Percentiles rank a stretch among this genome's conserved stretches.
Evolutionary conservation across 2,329 filamentous ascomycete genomes (phyloP).

Genomic region (Ascochyta lentis): DNA sequence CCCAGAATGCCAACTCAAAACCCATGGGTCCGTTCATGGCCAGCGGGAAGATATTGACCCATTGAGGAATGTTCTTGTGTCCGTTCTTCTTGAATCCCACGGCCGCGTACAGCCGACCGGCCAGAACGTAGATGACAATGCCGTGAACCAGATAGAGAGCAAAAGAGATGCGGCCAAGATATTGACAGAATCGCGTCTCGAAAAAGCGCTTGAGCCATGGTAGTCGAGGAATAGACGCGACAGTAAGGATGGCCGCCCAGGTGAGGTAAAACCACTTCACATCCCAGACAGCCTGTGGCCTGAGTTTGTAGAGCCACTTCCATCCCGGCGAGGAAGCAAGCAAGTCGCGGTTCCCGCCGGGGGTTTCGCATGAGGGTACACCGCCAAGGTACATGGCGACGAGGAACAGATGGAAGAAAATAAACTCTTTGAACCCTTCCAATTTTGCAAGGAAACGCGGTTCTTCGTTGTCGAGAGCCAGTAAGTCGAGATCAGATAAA

Average conservation of each 20-base stretch:
- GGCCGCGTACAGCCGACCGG: slow-evolving; percentile 67
- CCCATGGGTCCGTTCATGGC: slow-evolving; percentile 65
- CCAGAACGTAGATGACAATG: slow-evolving; percentile 52
- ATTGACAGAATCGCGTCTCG: slow-evolving; percentile 58
- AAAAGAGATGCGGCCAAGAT: slow-evolving; percentile 64
- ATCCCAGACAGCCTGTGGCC: slow-evolving; percentile 70
- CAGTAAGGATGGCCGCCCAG: slow-evolving; percentile 64
- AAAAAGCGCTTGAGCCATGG: slow-evolving; percentile 57
- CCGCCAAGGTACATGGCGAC: slow-evolving; percentile 65
- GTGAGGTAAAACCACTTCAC: slow-evolving; percentile 74
- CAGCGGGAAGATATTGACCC: slow-evolving; percentile 64
- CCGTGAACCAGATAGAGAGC: slow-evolving; percentile 67
- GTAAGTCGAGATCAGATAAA: slow-evolving; percentile 47
- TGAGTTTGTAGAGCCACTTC: slow-evolving; percentile 66
- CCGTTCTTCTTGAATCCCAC: slow-evolving; percentile 61
- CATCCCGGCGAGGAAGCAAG: slow-evolving; percentile 65
- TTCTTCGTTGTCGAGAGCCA: slow-evolving; percentile 35
- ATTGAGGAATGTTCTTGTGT: slow-evolving; percentile 61
- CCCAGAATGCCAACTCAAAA: slow-evolving; percentile 61
- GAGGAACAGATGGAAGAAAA: slow-evolving; percentile 53
- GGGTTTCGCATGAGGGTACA: slow-evolving; percentile 59
- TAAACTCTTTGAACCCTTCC: slow-evolving; percentile 58
- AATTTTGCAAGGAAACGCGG: slow-evolving; percentile 58
- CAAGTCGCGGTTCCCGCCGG: slow-evolving; percentile 51
- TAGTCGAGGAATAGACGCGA: slow-evolving; percentile 65